phyloP scores from a whole-genome alignment of 106 monocot genomes.

The Hemerocallis citrina region DNA sequence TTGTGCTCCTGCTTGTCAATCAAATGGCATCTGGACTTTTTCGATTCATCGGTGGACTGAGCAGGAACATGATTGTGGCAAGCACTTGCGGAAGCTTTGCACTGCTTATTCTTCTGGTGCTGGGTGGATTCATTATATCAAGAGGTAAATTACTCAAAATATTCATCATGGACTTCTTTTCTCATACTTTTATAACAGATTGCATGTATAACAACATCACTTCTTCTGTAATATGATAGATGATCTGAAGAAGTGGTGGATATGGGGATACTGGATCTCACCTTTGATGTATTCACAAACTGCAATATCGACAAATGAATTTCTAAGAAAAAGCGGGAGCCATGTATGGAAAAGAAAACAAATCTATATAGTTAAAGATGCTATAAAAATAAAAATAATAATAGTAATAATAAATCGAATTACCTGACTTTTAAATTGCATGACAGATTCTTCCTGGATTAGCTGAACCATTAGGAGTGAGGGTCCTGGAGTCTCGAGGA shows the following conservation, averaged over 20 bases:
- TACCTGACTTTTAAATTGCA: no score
- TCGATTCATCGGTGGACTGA: slow-evolving; percentile 45
- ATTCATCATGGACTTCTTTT: no score
- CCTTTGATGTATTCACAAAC: not conserved
- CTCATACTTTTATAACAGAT: not conserved
- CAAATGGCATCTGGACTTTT: slow-evolving; percentile 64
- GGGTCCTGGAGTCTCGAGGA: slow-evolving; percentile 55
- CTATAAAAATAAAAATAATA: no score
- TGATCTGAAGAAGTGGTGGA: not conserved
- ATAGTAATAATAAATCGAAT: no score
- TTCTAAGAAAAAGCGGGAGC: not conserved
- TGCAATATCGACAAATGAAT: slow-evolving; percentile 3
- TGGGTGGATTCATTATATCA: slow-evolving; percentile 68
- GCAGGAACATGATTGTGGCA: slow-evolving; percentile 49
- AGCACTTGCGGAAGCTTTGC: slow-evolving; percentile 54
- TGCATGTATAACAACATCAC: not conserved
- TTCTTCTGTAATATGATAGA: not conserved
- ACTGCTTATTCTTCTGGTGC: slow-evolving; percentile 36
- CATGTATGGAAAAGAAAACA: not conserved
- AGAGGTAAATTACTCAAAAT: slow-evolving; percentile 26
- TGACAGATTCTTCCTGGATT: slow-evolving; percentile 2
- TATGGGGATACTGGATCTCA: slow-evolving; percentile 2
- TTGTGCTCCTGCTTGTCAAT: slow-evolving; percentile 36
- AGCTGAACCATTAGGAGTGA: slow-evolving; percentile 48
- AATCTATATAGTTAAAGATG: no score